phyloP scores from a whole-genome alignment of 495 filamentous ascomycete species.

The Hypoxylon intermedium region DNA sequence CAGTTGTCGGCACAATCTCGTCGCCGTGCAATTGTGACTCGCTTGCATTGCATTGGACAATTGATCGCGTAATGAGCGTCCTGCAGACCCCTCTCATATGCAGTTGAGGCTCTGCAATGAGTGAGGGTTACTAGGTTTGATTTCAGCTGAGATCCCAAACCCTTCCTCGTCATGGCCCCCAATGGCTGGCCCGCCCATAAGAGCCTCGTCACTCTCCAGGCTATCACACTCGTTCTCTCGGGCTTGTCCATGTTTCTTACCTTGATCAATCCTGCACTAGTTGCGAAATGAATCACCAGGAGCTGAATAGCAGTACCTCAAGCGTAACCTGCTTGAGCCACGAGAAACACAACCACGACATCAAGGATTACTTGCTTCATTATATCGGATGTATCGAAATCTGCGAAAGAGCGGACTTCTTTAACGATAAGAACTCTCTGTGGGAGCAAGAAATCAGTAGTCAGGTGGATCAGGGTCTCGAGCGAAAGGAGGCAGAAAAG shows the following conservation, averaged over 20 bases:
- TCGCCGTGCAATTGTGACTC: not conserved
- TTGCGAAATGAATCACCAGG: not conserved
- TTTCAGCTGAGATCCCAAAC: not conserved
- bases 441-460: slow-evolving; percentile 30
- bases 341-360: slow-evolving; percentile 23
- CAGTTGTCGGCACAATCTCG: not conserved
- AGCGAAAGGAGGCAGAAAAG: not conserved
- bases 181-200: not conserved
- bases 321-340: slow-evolving; percentile 12
- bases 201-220: not conserved
- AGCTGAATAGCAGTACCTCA: not conserved
- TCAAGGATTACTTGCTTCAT: slow-evolving; percentile 43
- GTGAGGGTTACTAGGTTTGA: not conserved
- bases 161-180: not conserved
- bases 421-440: slow-evolving; percentile 8
- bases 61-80: not conserved
- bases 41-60: not conserved
- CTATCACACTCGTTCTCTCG: too few species aligned
- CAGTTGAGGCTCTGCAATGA: not conserved
- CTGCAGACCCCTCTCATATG: not conserved
- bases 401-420: slow-evolving; percentile 29
- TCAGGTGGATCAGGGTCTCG: slow-evolving; percentile 1
- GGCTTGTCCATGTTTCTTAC: not conserved
- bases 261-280: not conserved
- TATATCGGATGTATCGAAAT: slow-evolving; percentile 47